phyloP scores from a whole-genome alignment of 2,329 filamentous ascomycete species.

The Colletotrichum ledebouriae region DNA sequence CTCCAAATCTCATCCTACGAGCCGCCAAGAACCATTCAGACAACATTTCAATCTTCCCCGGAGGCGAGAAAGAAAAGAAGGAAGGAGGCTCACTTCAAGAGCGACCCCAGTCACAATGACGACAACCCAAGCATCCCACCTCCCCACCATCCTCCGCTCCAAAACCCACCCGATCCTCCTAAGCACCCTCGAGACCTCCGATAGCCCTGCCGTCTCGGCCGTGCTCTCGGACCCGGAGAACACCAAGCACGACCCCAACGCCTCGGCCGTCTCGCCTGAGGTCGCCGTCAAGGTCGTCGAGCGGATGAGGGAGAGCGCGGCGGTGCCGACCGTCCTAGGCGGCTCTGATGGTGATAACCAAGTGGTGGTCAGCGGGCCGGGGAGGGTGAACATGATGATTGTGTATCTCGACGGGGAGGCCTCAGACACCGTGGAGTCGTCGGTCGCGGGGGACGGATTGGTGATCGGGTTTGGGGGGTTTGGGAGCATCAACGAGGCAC shows the following conservation, averaged over 20 bases:
- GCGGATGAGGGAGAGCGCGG: constrained; percentile 46
- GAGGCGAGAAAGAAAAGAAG: too few relatives aligned
- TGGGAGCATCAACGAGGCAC: constrained; percentile 47
- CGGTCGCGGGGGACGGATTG: constrained; percentile 2
- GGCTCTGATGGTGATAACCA: not conserved
- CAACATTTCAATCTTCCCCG: too few relatives aligned
- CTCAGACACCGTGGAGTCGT: constrained; percentile 1
- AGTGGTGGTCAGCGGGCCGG: constrained; percentile 44
- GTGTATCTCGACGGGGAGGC: constrained; percentile 34
- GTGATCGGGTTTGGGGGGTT: constrained; percentile 49
- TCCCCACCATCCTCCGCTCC: constrained; percentile 45
- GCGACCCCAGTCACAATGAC: too few relatives aligned
- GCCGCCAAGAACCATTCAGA: too few relatives aligned
- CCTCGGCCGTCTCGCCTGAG: constrained; percentile 38
- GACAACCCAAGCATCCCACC: constrained; percentile 44
- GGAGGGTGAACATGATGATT: constrained; percentile 47
- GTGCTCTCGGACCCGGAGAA: constrained; percentile 46
- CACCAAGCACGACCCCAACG: constrained; percentile 41
- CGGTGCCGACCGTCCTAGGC: constrained; percentile 45
- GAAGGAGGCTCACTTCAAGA: too few relatives aligned
- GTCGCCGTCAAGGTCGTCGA: constrained; percentile 43
- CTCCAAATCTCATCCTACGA: too few relatives aligned
- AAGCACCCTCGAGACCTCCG: constrained; percentile 45
- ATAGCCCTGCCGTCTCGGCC: constrained; percentile 44
- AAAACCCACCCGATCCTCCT: constrained; percentile 46